Base-by-base conservation (phyloP, 306 rosid genomes). In the Quercus agrifolia region DNA sequence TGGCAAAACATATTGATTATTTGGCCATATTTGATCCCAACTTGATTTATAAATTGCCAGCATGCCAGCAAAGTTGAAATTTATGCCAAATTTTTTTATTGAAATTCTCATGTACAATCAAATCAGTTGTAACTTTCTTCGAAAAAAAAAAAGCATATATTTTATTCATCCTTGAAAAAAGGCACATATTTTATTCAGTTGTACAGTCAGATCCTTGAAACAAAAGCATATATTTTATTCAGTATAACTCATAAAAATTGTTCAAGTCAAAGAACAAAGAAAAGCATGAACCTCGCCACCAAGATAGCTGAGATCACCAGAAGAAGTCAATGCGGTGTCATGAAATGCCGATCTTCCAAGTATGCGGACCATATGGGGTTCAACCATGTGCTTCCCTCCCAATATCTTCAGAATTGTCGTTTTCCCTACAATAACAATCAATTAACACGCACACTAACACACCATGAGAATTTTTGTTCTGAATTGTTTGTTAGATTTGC, bases 301-400 rank as follows among this genome's bases (percentile, higher is more conserved):
- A 9, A 92, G 96, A 80, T 94, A 94, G 35, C 89, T 86, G 9
- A 94, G 94, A 81, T 94, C 92, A 73, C 97, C 97, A 73, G 98
- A 94, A 73, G 89, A 86, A 30, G 78, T 35, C 52, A 94, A 85
- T 73, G 70, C 59, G 27, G 99, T 94, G 83, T 94, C 96, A 70
- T 94, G 97, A 85, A 94, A 94, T 38, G 99, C 98, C 6, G 98
- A 92, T 77, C 97, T 88, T 49, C 99, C 99, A 13, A 94, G 93
- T 4, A 92, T 92, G 4, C 92, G 95, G 85, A 94, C 93, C 99
- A 91, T 92, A 75, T 75, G 83, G 4, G 92, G 99, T 4, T 94
- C 97, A 68, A 92, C 99, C 97, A 94, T 75, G 86, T 94, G 97
- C 85, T 94, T 94, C 59, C 97, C 97, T 75, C 97, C 99, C 56